Percentiles rank a stretch among this genome's conserved stretches.
Evolutionary conservation across 805 yeast genomes (phyloP).

Genomic region (Jamesozyma lodderae): DNA sequence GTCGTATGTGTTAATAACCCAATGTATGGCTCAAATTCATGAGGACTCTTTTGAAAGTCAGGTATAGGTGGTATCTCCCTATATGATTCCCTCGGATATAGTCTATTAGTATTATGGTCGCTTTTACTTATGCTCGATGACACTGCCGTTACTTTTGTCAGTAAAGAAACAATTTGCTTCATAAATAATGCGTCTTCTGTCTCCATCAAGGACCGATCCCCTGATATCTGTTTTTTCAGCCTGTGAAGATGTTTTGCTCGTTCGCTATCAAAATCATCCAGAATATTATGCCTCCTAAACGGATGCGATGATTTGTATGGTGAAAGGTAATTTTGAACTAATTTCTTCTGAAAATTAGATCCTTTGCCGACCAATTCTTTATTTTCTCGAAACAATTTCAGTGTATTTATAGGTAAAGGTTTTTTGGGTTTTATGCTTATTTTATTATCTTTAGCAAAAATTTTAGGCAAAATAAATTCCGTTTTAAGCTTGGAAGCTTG

Average conservation of each 20-base stretch:
- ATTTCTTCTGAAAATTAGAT: conserved; percentile 23
- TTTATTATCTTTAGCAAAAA: not conserved
- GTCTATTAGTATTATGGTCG: not conserved
- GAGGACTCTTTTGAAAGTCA: conserved; percentile 20
- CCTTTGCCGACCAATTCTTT: conserved; percentile 23
- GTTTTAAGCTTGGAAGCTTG: conserved; percentile 3
- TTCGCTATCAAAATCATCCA: conserved; percentile 14
- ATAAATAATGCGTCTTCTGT: conserved; percentile 12
- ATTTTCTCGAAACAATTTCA: conserved; percentile 6
- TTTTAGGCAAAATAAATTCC: not conserved
- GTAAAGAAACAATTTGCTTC: conserved; percentile 15
- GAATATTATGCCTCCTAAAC: conserved; percentile 21
- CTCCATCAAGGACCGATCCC: not conserved
- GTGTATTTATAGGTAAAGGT: not conserved
- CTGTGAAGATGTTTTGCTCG: conserved; percentile 6
- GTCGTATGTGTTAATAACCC: conserved; percentile 32
- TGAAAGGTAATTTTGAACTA: conserved; percentile 23
- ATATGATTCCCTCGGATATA: conserved; percentile 15
- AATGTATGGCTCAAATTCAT: conserved; percentile 10
- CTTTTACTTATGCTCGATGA: conserved; percentile 6
- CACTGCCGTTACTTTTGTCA: conserved; percentile 16
- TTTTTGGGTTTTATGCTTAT: not conserved
- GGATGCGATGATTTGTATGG: conserved; percentile 19
- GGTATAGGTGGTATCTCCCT: conserved; percentile 33
- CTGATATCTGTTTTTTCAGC: conserved; percentile 1